Evolutionary conservation across 352 stramenopile genomes (phyloP).

Genomic region (Pelagophyceae sp.): DNA sequence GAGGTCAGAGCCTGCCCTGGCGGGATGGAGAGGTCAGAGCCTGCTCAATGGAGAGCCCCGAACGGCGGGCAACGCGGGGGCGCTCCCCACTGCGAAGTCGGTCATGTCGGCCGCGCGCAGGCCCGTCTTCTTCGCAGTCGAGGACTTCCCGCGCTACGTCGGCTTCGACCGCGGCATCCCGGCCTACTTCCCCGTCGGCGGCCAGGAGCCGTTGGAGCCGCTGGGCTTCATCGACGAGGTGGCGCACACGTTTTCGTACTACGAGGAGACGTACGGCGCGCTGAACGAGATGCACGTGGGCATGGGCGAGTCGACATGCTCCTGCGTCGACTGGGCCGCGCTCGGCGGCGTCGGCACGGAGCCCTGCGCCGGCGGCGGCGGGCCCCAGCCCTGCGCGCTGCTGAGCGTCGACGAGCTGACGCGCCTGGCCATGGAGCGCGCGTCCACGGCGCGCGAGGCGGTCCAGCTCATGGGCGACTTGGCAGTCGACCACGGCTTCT

Average conservation of each 20-base stretch:
- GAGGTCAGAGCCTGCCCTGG: no score
- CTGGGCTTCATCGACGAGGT: constrained; percentile 78
- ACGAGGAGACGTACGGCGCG: constrained; percentile 80
- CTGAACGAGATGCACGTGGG: constrained; percentile 87
- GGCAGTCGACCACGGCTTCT: constrained; percentile 79
- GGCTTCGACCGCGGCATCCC: constrained; percentile 30
- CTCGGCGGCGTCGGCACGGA: constrained; percentile 1
- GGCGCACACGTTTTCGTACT: constrained; percentile 76
- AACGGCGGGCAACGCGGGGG: no score
- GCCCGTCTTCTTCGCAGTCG: constrained; percentile 33
- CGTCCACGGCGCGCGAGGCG: constrained; percentile 56
- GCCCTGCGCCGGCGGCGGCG: constrained; percentile 14
- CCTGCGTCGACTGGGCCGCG: constrained; percentile 45
- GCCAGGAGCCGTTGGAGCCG: constrained; percentile 36
- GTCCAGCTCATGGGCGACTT: constrained; percentile 81
- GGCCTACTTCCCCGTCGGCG: constrained; percentile 30
- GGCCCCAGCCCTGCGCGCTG: constrained; percentile 30
- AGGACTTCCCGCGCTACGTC: constrained; percentile 41
- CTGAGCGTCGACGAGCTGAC: constrained; percentile 44
- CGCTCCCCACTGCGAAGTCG: no score
- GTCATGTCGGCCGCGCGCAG: constrained; percentile 10
- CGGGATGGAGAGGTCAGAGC: no score
- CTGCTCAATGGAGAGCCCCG: no score
- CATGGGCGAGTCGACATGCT: constrained; percentile 86
- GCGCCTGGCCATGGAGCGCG: constrained; percentile 70